Conservation (phyloP, 805 yeast genomes). For the Maudiozyma serrabonitensis region DNA sequence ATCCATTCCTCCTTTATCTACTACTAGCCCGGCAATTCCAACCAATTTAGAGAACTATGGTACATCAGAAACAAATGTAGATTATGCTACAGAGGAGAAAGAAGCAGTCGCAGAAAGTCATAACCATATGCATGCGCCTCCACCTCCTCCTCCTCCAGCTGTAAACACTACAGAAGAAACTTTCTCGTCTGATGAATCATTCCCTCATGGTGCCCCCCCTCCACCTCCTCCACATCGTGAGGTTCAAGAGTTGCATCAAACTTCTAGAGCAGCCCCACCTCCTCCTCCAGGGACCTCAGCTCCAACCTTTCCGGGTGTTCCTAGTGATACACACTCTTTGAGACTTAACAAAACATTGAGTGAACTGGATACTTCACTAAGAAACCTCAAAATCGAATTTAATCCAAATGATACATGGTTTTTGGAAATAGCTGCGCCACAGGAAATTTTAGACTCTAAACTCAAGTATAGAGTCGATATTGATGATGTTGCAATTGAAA, state of each 20-base stretch:
- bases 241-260: constrained; percentile 5
- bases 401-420: constrained; percentile 52
- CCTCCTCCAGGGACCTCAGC: constrained; percentile 5
- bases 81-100: not conserved
- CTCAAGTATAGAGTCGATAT: constrained; percentile 43
- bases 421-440: constrained; percentile 50
- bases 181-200: constrained; percentile 2
- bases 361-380: constrained; percentile 6
- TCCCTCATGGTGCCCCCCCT: constrained; percentile 4
- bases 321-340: not conserved
- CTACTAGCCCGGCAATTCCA: not conserved
- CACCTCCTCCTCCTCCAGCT: constrained; percentile 1
- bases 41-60: no score
- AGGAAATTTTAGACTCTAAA: constrained; percentile 5
- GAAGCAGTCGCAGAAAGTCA: not conserved
- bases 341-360: constrained; percentile 10
- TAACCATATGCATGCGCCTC: constrained; percentile 1
- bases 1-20: not conserved
- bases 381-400: constrained; percentile 15
- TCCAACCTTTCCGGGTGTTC: not conserved
- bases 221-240: constrained; percentile 1
- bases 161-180: not conserved
- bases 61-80: no score
- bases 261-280: constrained; percentile 4
- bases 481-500: constrained; percentile 45